These are phyloP conservation scores for Suhomyces terraborum DNA, from an alignment of 1,139 yeast genomes.

Conservation along the genomic window DNA sequence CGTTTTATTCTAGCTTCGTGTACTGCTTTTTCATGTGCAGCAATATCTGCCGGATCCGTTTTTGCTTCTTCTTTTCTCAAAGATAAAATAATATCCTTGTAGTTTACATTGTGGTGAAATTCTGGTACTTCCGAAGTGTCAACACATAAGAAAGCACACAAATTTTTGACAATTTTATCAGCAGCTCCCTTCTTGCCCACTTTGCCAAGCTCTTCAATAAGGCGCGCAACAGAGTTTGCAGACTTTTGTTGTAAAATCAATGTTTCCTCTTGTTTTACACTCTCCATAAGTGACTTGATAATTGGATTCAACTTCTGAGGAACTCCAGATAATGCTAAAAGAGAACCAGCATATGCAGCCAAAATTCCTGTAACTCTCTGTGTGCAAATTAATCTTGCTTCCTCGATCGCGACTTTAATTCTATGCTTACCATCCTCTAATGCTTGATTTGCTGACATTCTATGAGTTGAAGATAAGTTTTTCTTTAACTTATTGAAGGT, in stretches of 20 bases:
- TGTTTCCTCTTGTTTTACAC: slow-evolving; percentile 76
- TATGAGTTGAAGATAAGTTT: slow-evolving; percentile 66
- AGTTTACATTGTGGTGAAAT: slow-evolving; percentile 65
- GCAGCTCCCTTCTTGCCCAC: slow-evolving; percentile 70
- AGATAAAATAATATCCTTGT: slow-evolving; percentile 65
- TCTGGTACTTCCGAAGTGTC: slow-evolving; percentile 97
- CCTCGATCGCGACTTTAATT: slow-evolving; percentile 65
- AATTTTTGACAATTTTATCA: slow-evolving; percentile 84
- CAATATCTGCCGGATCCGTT: slow-evolving; percentile 66
- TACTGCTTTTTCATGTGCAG: slow-evolving; percentile 62
- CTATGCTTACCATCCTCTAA: slow-evolving; percentile 79
- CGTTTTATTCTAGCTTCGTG: slow-evolving; percentile 79
- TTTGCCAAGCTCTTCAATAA: slow-evolving; percentile 59
- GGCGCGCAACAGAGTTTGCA: slow-evolving; percentile 65
- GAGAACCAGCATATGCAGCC: slow-evolving; percentile 77
- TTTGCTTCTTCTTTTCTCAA: slow-evolving; percentile 77
- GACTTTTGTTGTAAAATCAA: slow-evolving; percentile 67
- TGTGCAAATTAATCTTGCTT: slow-evolving; percentile 58
- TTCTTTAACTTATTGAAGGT: slow-evolving; percentile 67
- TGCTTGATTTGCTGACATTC: slow-evolving; percentile 71
- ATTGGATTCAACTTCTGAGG: slow-evolving; percentile 89
- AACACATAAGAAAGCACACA: slow-evolving; percentile 92
- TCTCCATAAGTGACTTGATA: slow-evolving; percentile 90
- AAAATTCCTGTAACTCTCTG: slow-evolving; percentile 64
- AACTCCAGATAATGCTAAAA: slow-evolving; percentile 59